phyloP scores from a whole-genome alignment of 306 rosid species.

The Albizia julibrissin region DNA sequence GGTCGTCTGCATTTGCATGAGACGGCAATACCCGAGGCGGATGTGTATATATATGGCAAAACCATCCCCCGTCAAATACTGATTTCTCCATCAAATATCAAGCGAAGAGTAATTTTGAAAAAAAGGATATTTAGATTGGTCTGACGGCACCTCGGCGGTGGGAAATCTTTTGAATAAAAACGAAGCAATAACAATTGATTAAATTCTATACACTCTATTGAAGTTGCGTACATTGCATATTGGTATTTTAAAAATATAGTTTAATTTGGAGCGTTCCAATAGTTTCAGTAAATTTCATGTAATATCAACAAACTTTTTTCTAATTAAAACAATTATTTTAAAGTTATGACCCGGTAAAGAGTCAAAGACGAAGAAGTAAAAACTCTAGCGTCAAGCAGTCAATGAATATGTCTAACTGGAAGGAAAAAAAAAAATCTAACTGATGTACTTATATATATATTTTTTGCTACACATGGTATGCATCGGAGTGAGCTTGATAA shows the following conservation, averaged over 20 bases:
- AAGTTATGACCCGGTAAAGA: neutral
- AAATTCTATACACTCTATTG: neutral
- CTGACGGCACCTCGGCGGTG: neutral
- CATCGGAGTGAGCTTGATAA: too few relatives aligned
- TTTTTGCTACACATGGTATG: too few relatives aligned
- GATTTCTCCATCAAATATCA: neutral
- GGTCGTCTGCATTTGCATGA: neutral
- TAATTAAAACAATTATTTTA: too few relatives aligned
- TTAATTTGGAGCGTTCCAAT: neutral
- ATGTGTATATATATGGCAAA: neutral
- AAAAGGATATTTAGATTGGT: neutral
- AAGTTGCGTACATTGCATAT: neutral
- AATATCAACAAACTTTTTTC: too few relatives aligned
- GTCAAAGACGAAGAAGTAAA: too few relatives aligned
- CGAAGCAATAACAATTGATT: neutral
- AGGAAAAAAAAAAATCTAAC: too few relatives aligned
- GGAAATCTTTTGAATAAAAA: neutral
- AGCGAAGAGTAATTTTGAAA: neutral
- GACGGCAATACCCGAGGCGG: neutral
- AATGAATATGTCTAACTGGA: neutral
- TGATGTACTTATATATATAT: neutral
- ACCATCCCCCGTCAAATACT: neutral
- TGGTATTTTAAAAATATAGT: neutral
- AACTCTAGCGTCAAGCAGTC: neutral
- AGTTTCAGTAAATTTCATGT: neutral